Evolutionary conservation across 495 filamentous ascomycete genomes (phyloP), one percentile per base, ranked within the genome.

Genomic region (Aspergillus baeticus): DNA sequence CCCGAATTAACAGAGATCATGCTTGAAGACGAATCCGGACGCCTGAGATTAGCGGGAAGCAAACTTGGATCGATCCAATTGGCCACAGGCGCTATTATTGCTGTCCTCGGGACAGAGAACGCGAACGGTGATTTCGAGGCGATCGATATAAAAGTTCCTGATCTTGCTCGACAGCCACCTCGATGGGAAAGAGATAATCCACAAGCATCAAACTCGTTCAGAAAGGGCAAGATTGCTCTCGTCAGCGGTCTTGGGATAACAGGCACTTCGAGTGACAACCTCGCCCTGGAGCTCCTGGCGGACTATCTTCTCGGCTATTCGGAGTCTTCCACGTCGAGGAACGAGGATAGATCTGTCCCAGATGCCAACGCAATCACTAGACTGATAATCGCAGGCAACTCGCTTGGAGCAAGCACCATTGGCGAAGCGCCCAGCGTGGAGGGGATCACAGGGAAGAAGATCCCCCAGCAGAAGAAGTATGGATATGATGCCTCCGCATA

Each of bases 11-110:
- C 80, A 15, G 77, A 89, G 35, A 83, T 87, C 46, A 96, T 92
- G 85, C 76, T 99, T 34, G 95, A 99, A 68, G 95, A 99, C 66
- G 93, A 98, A 66, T 96, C 91, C 6, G 95, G 95, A 20, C 87
- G 95, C n/a, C 72, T 99, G 54, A 81, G 88, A 8, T 76, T 99
- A 6, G 84, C 86, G 6, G 95, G 95, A 0, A 72, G 77, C 31
- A 65, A 81, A 11, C 70, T 98, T 34, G 69, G 79, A 51, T 73
- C 78, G 10, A 77, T 84, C 8, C 79, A 89, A 55, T 76, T 97
- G 6, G 92, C 95, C 14, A 99, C 95, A 0, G 95, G 95, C 6
- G 92, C 88, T 56, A 89, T 98, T 53, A 80, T 97, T 36, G 92
- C 92, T 11, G 92, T 89, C 0, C 80, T 99, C 73, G 95, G 95